Base-by-base conservation (phyloP, 371 early-diverging fungal species). In the Zychaea mexicana region DNA sequence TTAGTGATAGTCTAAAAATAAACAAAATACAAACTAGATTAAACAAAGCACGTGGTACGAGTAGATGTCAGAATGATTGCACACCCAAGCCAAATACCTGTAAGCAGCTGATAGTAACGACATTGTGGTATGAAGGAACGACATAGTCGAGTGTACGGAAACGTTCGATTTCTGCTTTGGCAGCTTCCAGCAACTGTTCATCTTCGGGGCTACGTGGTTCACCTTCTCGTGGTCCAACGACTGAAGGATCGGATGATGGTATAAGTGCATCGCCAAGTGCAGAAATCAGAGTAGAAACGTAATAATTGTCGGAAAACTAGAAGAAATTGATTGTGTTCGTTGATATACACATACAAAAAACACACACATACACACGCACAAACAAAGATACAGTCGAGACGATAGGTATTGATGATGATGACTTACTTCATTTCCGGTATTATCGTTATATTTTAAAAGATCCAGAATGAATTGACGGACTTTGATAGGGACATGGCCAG, bases 401-500 rank as follows among this genome's bases (percentile, higher is more conserved):
- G n/a, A n/a, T n/a, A n/a, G n/a, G n/a, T n/a, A n/a, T n/a, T n/a
- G n/a, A n/a, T n/a, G n/a, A n/a, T n/a, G n/a, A n/a, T n/a, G n/a
- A n/a, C 63, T 63, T 74, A 88, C 88, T 70, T 84, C 77, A 66
- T 97, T 98, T 39, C 90, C 89, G 30, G 93, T 86, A 67, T 98
- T 97, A 77, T 98, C 97, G 71, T 96, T 97, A 76, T 90, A 94
- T 42, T 86, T 83, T 30, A 96, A 78, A 10, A 96, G 78, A 30
- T 91, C 88, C 64, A 94, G 60, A 46, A 98, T 61, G 52, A 93
- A 84, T 24, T 85, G 77, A 0, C 90, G 85, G 4, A 90, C 85
- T 3, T 82, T 81, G 5, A 79, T 58, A n/a, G 92, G 94, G 1
- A 90, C 81, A 42, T 81, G 74, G 22, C 88, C 92, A 58, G 81